Conservation (phyloP, 768 basidiomycete species). For the Tulasnella sp. region DNA sequence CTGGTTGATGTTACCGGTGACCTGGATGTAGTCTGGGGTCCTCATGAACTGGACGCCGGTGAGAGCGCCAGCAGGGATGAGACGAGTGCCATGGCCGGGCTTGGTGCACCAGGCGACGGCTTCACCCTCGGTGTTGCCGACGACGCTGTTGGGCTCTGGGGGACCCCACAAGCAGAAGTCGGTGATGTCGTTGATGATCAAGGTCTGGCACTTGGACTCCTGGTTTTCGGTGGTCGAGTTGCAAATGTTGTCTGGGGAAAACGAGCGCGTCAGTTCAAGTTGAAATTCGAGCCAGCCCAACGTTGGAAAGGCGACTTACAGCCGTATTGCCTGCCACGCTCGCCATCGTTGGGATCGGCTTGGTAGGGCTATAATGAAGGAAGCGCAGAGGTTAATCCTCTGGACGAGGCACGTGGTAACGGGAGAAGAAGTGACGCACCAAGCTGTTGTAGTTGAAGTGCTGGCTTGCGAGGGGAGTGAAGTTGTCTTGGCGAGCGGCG, state of each 20-base stretch:
- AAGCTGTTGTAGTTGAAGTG: conserved; percentile 30
- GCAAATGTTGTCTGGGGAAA: conserved; percentile 56
- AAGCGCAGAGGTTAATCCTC: background rate
- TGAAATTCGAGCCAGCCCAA: background rate
- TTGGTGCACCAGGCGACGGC: conserved; percentile 49
- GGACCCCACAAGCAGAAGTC: conserved; percentile 42
- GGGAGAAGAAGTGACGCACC: conserved; percentile 1
- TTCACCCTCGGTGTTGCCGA: conserved; percentile 46
- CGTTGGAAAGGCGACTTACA: conserved; percentile 40
- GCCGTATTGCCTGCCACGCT: conserved; percentile 63
- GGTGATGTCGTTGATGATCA: conserved; percentile 60
- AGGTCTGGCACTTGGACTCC: conserved; percentile 69
- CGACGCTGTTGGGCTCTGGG: conserved; percentile 37
- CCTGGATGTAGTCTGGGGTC: conserved; percentile 75
- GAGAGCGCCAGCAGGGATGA: conserved; percentile 51
- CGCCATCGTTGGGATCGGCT: conserved; percentile 44
- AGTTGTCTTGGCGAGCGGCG: background rate
- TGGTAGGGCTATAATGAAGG: conserved; percentile 41
- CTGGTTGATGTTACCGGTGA: conserved; percentile 59
- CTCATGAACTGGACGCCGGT: conserved; percentile 67
- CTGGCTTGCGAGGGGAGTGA: conserved; percentile 27
- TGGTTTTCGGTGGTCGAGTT: conserved; percentile 67
- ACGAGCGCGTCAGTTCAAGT: background rate
- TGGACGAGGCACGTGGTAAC: background rate
- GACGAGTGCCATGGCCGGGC: conserved; percentile 37